Evolutionary conservation across 257 asterid species (phyloP).

Genomic region (Linaria vulgaris): DNA sequence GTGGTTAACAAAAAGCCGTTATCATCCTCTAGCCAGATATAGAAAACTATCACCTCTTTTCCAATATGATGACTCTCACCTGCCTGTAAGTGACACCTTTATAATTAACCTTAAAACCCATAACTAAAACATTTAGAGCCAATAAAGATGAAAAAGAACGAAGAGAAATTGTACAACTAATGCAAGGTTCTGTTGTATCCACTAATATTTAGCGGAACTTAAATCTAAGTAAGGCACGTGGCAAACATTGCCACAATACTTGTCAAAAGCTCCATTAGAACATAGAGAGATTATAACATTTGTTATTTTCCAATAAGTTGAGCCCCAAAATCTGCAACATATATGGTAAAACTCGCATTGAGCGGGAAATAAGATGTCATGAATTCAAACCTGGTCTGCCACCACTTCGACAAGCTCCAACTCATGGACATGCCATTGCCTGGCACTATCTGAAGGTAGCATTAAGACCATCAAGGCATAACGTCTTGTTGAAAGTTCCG

Average conservation of each 20-base stretch:
- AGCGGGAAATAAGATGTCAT: conserved; percentile 18
- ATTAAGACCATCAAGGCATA: conserved; percentile 96
- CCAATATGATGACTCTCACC: conserved; percentile 1
- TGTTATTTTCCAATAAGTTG: background rate
- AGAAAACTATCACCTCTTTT: conserved; percentile 13
- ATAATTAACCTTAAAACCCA: conserved; percentile 1
- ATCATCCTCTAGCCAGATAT: background rate
- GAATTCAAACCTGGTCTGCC: conserved; percentile 82
- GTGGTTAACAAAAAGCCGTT: too few relatives aligned
- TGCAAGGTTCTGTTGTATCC: background rate
- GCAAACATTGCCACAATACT: background rate
- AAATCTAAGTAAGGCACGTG: background rate
- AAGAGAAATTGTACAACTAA: background rate
- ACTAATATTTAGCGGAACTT: conserved; percentile 9
- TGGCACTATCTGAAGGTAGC: conserved; percentile 94
- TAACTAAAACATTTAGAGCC: background rate
- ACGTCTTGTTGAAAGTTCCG: conserved; percentile 83
- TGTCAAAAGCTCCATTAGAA: background rate
- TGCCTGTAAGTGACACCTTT: background rate
- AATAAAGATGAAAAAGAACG: background rate
- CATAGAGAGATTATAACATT: background rate
- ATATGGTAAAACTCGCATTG: background rate
- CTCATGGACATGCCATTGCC: conserved; percentile 96
- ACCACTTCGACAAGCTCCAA: conserved; percentile 98
- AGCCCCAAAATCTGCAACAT: background rate